These are phyloP conservation scores for Thinopyrum elongatum DNA, from an alignment of 176 grass and related monocot species.

Conservation along the genomic window DNA sequence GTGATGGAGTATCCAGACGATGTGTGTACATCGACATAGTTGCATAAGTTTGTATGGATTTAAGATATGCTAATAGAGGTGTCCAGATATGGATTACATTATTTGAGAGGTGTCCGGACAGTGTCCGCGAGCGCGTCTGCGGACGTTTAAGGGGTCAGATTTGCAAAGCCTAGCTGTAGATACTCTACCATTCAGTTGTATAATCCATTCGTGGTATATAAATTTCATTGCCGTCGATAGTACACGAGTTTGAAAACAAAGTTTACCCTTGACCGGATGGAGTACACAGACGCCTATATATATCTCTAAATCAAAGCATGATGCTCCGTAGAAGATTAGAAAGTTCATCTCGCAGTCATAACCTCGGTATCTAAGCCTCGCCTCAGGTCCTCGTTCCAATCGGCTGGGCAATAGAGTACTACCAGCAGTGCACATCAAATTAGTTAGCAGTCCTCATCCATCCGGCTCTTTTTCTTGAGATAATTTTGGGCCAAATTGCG, in stretches of 20 bases:
- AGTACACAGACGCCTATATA: background rate
- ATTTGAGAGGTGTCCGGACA: no score
- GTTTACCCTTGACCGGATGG: background rate
- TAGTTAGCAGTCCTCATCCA: constrained; percentile 31
- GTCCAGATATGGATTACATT: no score
- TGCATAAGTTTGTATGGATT: no score
- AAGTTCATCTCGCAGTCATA: background rate
- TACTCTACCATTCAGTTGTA: background rate
- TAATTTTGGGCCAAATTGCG: background rate
- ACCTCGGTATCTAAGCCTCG: constrained; percentile 22
- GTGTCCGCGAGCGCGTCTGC: no score
- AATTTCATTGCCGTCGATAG: background rate
- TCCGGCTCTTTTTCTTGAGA: background rate
- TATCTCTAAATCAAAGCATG: background rate
- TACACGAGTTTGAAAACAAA: background rate
- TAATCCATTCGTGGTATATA: background rate
- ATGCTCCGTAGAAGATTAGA: background rate
- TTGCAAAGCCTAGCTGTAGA: no score
- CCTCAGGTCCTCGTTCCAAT: constrained; percentile 35
- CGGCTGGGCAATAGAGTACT: constrained; percentile 9
- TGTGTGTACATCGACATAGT: no score
- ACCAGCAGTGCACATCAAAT: constrained; percentile 17
- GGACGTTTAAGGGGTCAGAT: no score
- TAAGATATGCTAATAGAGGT: no score
- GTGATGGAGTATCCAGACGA: no score